Percentiles rank a stretch among this genome's conserved stretches.
These are phyloP conservation scores for Silene coronaria DNA, from an alignment of 179 eudicot genomes.

Conservation along the genomic window DNA sequence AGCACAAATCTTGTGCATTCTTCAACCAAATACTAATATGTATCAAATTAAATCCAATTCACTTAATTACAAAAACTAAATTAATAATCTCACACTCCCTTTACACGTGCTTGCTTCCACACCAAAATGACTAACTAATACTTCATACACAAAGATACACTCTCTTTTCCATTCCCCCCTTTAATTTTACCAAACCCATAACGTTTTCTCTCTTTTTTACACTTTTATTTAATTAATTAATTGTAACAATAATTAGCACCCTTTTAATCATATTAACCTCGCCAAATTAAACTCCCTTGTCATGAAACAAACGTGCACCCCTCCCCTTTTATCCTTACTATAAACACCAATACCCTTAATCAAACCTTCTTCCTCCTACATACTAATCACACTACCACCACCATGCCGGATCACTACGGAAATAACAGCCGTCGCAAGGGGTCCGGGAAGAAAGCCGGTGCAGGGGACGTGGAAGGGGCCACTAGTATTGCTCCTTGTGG, in stretches of 20 bases:
- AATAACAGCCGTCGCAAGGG: conserved; percentile 33
- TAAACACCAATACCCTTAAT: background rate
- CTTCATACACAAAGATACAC: background rate
- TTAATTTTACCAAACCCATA: conserved; percentile 22
- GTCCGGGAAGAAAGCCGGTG: conserved; percentile 16
- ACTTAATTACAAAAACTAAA: conserved; percentile 16
- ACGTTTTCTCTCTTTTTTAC: too few relatives aligned
- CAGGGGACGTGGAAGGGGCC: background rate
- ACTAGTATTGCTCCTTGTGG: conserved; percentile 77
- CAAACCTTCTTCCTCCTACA: too few relatives aligned
- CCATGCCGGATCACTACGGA: conserved; percentile 38
- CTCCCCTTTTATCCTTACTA: conserved; percentile 6
- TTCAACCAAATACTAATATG: too few relatives aligned
- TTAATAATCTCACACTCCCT: conserved; percentile 38
- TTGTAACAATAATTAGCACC: conserved; percentile 2
- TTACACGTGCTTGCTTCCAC: conserved; percentile 47
- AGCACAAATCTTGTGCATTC: conserved; percentile 65
- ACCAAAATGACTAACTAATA: conserved; percentile 25
- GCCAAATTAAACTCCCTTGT: conserved; percentile 43
- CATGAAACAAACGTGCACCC: conserved; percentile 61
- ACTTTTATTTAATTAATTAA: too few relatives aligned
- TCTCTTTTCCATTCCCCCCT: conserved; percentile 25
- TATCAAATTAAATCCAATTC: conserved; percentile 17
- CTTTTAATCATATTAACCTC: conserved; percentile 28
- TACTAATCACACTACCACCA: background rate